phyloP scores from a whole-genome alignment of 2,329 filamentous ascomycete species.

The Pseudocercospora ulei region DNA sequence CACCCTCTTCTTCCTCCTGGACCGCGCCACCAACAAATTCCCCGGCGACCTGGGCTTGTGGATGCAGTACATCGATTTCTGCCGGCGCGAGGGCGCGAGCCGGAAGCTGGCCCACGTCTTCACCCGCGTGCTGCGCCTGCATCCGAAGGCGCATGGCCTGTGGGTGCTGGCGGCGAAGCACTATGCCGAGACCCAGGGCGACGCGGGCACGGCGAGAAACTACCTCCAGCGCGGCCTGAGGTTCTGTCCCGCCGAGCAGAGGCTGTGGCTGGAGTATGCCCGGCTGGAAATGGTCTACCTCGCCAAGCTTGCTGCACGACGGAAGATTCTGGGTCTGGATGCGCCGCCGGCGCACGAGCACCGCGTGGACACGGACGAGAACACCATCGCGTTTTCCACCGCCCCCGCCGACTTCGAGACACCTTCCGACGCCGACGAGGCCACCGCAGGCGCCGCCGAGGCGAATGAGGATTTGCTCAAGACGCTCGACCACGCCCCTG shows the following conservation, averaged over 20 bases:
- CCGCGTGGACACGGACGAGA: conserved; percentile 39
- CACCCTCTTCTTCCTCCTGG: conserved; percentile 79
- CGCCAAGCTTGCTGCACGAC: conserved; percentile 65
- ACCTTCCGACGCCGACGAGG: conserved; percentile 30
- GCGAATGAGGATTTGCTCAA: conserved; percentile 50
- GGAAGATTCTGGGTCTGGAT: conserved; percentile 57
- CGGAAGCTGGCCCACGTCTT: conserved; percentile 53
- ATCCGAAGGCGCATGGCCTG: conserved; percentile 69
- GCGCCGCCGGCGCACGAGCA: conserved; percentile 36
- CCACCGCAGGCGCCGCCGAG: conserved; percentile 42
- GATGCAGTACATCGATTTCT: conserved; percentile 82
- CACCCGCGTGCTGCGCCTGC: conserved; percentile 65
- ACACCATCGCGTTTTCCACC: conserved; percentile 52
- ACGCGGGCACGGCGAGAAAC: conserved; percentile 74
- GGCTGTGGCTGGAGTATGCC: conserved; percentile 81
- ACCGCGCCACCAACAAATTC: conserved; percentile 75
- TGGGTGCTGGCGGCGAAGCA: conserved; percentile 79
- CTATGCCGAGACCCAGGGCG: conserved; percentile 65
- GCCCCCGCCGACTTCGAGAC: conserved; percentile 55
- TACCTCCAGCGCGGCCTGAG: conserved; percentile 83
- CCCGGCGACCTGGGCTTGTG: conserved; percentile 72
- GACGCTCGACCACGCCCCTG: conserved; percentile 61
- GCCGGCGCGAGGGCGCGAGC: conserved; percentile 54
- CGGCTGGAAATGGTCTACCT: conserved; percentile 89
- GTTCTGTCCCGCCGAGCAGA: conserved; percentile 68